Base-by-base conservation (phyloP, 1,284 basidiomycete species). In the Sanghuangporus baumii region DNA sequence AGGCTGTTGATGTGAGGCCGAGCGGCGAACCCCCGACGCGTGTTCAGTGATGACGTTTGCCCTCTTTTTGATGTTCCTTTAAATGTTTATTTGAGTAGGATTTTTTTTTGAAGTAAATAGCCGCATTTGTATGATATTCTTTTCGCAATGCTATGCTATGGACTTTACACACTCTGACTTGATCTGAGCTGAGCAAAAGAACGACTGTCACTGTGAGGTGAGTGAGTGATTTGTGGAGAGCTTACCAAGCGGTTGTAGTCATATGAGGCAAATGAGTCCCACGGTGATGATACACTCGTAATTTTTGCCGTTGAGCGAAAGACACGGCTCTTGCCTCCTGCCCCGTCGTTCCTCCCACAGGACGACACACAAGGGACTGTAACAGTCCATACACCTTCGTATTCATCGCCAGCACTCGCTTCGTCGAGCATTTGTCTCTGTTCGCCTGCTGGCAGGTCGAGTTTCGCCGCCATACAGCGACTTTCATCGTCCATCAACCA, bases 401-500 rank as follows among this genome's bases (percentile, higher is more conserved):
- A 55, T 56, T 59, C 59, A 38, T 38, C 59, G n/a, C 54, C 37
- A 20, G 14, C 46, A 46, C 52, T 64, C 59, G 50, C 54, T 26
- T 52, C 38, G 52, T 61, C 55, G 56, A 60, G 55, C 63, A 46
- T 38, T 71, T 72, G 71, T 73, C 74, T 74, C 73, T 71, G 71
- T 77, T 78, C 82, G 85, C 88, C 89, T 91, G 89, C 89, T 89
- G 89, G 89, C 88, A 91, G 88, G 88, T 91, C 88, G 83, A 81
- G 84, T 81, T 61, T 84, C 88, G 81, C 86, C 87, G 88, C 88
- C 84, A 82, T 79, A 78, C 83, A 79, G 72, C 52, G 48, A 56
- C 43, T 38, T 26, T 26, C 54, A 46, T 31, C n/a, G 26, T 31
- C 26, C 26, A 31, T 31, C 26, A 31, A 31, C 26, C 5, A 3